Evolutionary conservation across 1,139 yeast genomes (phyloP), one percentile per base, ranked within the genome.

Genomic region (Yamadazyma diddensiae): DNA sequence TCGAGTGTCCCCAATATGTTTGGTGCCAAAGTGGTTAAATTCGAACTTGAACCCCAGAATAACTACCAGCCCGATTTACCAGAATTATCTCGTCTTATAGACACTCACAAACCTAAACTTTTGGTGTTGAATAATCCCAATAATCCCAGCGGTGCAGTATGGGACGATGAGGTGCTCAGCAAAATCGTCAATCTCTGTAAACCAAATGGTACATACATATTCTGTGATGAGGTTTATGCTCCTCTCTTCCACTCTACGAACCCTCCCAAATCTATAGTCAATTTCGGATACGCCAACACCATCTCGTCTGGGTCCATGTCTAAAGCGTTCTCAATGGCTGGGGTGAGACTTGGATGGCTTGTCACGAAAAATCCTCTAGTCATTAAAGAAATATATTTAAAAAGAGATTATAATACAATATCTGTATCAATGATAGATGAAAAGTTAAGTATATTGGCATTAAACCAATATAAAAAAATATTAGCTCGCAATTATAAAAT

Each of bases 211-310:
- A 56, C 65, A 4, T 65, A 63, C 36, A 38, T 76, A 10, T 48
- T 72, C 29, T 63, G 73, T 36, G 82, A 77, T 47, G 81, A 77
- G 45, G 81, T 74, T 6, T 77, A 76, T 48, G 57, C 79, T 6
- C 82, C 82, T 6, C 53, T 76, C 35, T 73, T 59, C 47, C 77
- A 72, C 45, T 57, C 71, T 2, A 10, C 6, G 10, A 34, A 33
- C 2, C 46, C 43, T 7, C 46, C 52, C 2, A 53, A 55, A 20
- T 69, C 78, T 1, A 61, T 70, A 12, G 62, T 70, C 5, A 58
- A 65, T 18, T 53, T 73, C 23, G 62, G 60, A 4, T 72, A 73
- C 40, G 60, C 59, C 1, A 63, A 62, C 37, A 66, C 74, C 3
- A 59, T 75, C 24, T 62, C 72, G 7, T 72, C 80, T 0, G 65